Conservation (phyloP, 2,329 filamentous ascomycete genomes). For the Pestalotiopsis sp. region DNA sequence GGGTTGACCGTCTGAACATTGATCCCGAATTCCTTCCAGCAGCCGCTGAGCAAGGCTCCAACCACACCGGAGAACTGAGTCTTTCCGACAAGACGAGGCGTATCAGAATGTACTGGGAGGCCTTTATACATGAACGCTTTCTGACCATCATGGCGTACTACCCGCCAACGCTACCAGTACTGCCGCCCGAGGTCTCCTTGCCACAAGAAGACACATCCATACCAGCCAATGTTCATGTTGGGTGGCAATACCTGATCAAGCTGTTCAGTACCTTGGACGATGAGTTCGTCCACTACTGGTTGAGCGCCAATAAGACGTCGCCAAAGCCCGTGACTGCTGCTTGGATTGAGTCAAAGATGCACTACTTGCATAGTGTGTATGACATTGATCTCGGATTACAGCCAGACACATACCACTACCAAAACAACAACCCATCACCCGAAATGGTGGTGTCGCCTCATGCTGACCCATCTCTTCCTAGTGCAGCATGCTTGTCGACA, state of each 20-base stretch:
- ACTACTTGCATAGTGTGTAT: not conserved
- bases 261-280: not conserved
- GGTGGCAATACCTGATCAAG: constrained; percentile 2
- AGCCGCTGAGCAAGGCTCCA: not conserved
- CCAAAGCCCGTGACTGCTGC: not conserved
- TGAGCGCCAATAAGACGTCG: not conserved
- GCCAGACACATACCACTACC: not conserved
- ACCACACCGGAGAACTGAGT: not conserved
- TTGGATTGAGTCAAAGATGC: constrained; percentile 6
- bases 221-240: not conserved
- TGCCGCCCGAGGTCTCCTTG: not conserved
- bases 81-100: not conserved
- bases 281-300: not conserved
- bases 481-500: not conserved
- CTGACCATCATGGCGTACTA: constrained; percentile 1
- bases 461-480: not conserved
- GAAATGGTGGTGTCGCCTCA: not conserved
- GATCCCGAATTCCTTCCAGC: not conserved
- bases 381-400: not conserved
- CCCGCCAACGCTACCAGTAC: not conserved
- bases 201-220: not conserved
- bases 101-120: constrained; percentile 3
- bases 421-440: no score
- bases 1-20: not conserved
- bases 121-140: constrained; percentile 5